phyloP scores from a whole-genome alignment of 768 basidiomycete species.

The Chlorophyllum brunneum region DNA sequence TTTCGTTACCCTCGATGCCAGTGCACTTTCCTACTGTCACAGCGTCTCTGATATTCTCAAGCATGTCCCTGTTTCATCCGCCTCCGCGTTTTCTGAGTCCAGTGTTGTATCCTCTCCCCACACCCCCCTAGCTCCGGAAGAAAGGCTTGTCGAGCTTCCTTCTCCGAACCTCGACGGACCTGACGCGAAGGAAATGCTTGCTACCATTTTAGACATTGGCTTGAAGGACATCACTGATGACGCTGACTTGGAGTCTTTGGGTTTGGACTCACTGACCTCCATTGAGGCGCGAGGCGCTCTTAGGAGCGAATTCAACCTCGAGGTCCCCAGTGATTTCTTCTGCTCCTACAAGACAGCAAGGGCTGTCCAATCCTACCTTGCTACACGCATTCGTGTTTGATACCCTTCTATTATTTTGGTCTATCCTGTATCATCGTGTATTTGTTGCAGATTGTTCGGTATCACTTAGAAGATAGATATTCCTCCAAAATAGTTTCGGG shows the following conservation, averaged over 20 bases:
- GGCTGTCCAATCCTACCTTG: slow-evolving; percentile 31
- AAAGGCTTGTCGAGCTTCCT: slow-evolving; percentile 20
- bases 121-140: slow-evolving; percentile 36
- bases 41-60: slow-evolving; percentile 11
- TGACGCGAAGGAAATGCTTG: slow-evolving; percentile 36
- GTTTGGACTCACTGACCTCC: slow-evolving; percentile 61
- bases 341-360: slow-evolving; percentile 34
- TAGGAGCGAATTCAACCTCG: slow-evolving; percentile 34
- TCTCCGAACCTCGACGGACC: slow-evolving; percentile 20
- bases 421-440: slow-evolving; percentile 8
- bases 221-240: slow-evolving; percentile 38
- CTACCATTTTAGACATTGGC: slow-evolving; percentile 43
- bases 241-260: slow-evolving; percentile 44
- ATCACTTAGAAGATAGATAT: too few relatives aligned
- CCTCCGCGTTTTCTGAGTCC: neutral
- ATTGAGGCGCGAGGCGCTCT: slow-evolving; percentile 57
- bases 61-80: neutral
- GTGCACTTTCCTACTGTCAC: slow-evolving; percentile 4
- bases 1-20: neutral
- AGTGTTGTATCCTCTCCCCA: slow-evolving; percentile 29
- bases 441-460: too few relatives aligned
- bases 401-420: slow-evolving; percentile 1
- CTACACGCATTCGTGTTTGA: slow-evolving; percentile 9
- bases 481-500: too few relatives aligned
- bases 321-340: slow-evolving; percentile 46